Evolutionary conservation across 805 yeast genomes (phyloP).

Genomic region (Geotrichum ghanense): DNA sequence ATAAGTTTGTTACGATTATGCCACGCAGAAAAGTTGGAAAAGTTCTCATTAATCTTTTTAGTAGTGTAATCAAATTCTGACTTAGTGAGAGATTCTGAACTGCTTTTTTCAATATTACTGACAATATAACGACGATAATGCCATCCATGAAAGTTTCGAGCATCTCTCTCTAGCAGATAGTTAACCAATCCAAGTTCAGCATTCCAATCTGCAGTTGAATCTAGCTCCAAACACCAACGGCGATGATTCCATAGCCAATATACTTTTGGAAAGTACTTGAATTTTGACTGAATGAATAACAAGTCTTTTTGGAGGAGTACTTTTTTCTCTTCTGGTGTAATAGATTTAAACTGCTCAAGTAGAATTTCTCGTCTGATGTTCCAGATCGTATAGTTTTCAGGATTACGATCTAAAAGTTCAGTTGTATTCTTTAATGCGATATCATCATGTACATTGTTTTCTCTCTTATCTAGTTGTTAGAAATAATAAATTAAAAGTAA

Average conservation of each 20-base stretch:
- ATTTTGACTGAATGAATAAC: constrained; percentile 41
- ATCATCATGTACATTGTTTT: constrained; percentile 21
- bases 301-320: constrained; percentile 45
- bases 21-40: constrained; percentile 94
- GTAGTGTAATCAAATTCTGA: constrained; percentile 71
- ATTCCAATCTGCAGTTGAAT: constrained; percentile 50
- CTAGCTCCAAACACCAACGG: constrained; percentile 58
- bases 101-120: constrained; percentile 17
- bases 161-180: constrained; percentile 56
- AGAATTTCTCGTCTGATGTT: constrained; percentile 74
- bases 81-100: constrained; percentile 23
- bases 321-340: constrained; percentile 16
- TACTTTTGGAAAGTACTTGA: constrained; percentile 69
- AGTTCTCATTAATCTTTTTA: constrained; percentile 63
- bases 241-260: constrained; percentile 98
- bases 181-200: constrained; percentile 59
- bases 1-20: constrained; percentile 73
- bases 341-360: constrained; percentile 19
- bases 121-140: constrained; percentile 75
- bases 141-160: constrained; percentile 94
- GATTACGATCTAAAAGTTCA: constrained; percentile 50
- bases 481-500: not conserved
- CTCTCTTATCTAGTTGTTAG: constrained; percentile 15
- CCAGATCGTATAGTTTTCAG: constrained; percentile 87
- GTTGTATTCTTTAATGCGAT: constrained; percentile 44